Evolutionary conservation across 306 rosid species (phyloP).

Genomic region (Sindora glabra): DNA sequence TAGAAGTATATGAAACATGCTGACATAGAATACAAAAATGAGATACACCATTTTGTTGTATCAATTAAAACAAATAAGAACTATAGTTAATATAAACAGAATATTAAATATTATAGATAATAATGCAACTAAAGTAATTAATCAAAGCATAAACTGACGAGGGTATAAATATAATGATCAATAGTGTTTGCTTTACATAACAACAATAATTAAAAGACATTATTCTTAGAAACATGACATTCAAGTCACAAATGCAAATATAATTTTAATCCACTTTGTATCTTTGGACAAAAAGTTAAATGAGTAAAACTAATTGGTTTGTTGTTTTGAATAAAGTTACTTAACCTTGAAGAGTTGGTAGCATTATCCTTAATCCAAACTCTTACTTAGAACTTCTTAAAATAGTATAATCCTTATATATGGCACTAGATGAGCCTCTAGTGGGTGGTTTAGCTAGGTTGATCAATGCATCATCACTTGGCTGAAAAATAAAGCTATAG

Average conservation of each 20-base stretch:
- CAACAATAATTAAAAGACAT: no score
- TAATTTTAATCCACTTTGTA: neutral
- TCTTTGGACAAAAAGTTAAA: neutral
- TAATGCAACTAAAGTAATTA: no score
- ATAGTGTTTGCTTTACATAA: neutral
- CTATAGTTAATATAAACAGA: no score
- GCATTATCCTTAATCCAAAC: slow-evolving; percentile 62
- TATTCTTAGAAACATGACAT: neutral
- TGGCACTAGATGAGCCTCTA: slow-evolving; percentile 29
- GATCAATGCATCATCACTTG: slow-evolving; percentile 49
- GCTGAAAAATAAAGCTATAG: slow-evolving; percentile 78
- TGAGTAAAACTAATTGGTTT: neutral
- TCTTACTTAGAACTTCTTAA: slow-evolving; percentile 68
- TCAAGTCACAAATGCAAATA: neutral
- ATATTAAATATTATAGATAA: no score
- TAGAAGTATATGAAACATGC: no score
- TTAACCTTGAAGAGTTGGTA: slow-evolving; percentile 65
- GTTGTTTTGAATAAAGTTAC: no score
- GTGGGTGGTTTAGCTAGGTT: slow-evolving; percentile 54
- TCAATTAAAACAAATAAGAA: no score
- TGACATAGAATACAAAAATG: no score
- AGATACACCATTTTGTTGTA: no score
- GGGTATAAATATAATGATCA: no score
- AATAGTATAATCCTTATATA: slow-evolving; percentile 68
- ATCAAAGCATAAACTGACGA: no score